Evolutionary conservation across 306 rosid species (phyloP).

Genomic region (Trifolium repens): DNA sequence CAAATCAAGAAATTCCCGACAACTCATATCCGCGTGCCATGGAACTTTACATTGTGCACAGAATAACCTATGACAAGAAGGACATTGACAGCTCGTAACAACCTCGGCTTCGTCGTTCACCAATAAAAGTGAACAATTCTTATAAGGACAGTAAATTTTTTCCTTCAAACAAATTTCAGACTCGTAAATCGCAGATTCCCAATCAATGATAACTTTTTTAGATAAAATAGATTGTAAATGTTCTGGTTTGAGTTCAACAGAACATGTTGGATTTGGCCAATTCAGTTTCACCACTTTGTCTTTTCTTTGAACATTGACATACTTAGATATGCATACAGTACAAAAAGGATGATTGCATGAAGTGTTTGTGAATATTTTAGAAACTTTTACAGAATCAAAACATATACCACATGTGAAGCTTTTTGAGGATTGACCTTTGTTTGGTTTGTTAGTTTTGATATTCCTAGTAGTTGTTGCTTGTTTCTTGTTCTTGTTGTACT

Average conservation of each 20-base stretch:
- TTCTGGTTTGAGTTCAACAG: constrained; percentile 5
- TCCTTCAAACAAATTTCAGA: neutral
- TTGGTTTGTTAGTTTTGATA: too few species aligned
- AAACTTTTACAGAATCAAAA: neutral
- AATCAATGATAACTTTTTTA: neutral
- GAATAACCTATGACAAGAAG: constrained; percentile 32
- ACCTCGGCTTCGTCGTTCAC: neutral
- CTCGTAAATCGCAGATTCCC: constrained; percentile 10
- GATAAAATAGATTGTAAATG: constrained; percentile 17
- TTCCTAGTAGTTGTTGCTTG: neutral
- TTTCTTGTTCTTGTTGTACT: neutral
- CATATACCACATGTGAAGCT: constrained; percentile 5
- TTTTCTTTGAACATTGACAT: constrained; percentile 5
- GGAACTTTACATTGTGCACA: constrained; percentile 41
- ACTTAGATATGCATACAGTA: constrained; percentile 21
- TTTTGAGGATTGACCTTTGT: constrained; percentile 1
- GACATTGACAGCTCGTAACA: constrained; percentile 28
- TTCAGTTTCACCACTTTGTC: constrained; percentile 11
- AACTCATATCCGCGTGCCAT: constrained; percentile 27
- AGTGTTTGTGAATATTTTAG: neutral
- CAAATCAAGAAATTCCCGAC: neutral
- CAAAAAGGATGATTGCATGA: constrained; percentile 36
- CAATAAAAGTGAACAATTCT: constrained; percentile 24
- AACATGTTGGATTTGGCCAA: constrained; percentile 29
- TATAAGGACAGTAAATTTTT: constrained; percentile 3